Base-by-base conservation (phyloP, 2,329 filamentous ascomycete species). In the Alternaria novae-zelandiae region DNA sequence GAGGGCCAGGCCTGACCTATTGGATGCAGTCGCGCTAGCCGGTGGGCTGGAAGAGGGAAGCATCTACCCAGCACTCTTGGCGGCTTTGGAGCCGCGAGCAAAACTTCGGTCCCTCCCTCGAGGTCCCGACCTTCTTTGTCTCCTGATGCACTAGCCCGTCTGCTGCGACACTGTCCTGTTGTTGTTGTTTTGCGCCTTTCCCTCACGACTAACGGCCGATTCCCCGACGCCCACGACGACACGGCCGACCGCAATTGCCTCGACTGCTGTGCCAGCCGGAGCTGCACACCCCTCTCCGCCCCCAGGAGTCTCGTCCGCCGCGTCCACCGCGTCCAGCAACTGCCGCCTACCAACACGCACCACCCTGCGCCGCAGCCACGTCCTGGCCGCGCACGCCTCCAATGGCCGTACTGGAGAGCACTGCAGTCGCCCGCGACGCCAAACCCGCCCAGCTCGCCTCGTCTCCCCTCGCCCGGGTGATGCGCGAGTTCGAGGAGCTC, bases 401-500 rank as follows among this genome's bases (percentile, higher is more conserved):
- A 67, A 77, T 77, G 76, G 74, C 74, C 65, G 64, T 69, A 44
- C 66, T 71, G 53, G 73, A 76, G 66, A 69, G 64, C 63, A 67
- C 73, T 32, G 65, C 66, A 50, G 64, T 60, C 46, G 57, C 59
- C 65, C 65, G 55, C 66, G 69, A 70, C 59, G 67, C 72, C 25
- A 71, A 70, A 53, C 43, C 60, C 23, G 45, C 58, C 46, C 21
- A 30, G 12, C 59, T 61, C 54, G 57, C 50, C 50, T 51, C 59
- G 32, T 67, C 72, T 36, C 64, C 68, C 59, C 70, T 77, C 62
- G 71, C 70, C 44, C 74, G 71, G 28, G 70, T 77, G 26, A 74
- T 77, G 76, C 74, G 71, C 68, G 73, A 77, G 61, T 78, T 76
- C 59, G 69, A 78, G 53, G 71, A 77, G 61, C 70, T 78, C 36